Evolutionary conservation across 345 rosid genomes (phyloP).

Genomic region (Eucalyptus erythrocorys): DNA sequence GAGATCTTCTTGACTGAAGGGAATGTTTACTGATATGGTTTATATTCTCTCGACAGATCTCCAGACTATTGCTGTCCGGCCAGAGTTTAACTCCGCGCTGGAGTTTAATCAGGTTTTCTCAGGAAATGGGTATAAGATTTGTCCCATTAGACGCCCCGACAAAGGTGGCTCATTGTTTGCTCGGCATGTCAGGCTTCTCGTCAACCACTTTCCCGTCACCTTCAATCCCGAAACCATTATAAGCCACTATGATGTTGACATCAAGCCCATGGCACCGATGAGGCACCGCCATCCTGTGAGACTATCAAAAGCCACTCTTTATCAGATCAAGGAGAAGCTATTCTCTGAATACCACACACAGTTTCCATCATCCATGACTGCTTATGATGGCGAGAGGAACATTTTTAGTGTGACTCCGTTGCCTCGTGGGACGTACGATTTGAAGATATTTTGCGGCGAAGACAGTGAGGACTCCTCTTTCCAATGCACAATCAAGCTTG

Average conservation of each 20-base stretch:
- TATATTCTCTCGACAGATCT: background rate
- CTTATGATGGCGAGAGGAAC: constrained; percentile 82
- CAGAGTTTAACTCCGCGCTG: background rate
- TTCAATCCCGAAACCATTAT: constrained; percentile 41
- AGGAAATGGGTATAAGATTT: background rate
- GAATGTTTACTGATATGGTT: background rate
- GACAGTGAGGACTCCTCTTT: constrained; percentile 21
- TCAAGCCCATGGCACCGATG: constrained; percentile 21
- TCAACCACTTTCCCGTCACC: constrained; percentile 50
- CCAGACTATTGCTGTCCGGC: background rate
- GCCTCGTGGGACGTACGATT: constrained; percentile 36
- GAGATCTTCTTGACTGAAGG: background rate
- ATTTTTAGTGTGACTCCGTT: constrained; percentile 52
- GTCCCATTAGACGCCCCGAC: constrained; percentile 53
- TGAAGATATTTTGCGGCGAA: constrained; percentile 30
- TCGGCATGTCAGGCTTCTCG: constrained; percentile 23
- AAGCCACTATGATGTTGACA: constrained; percentile 54
- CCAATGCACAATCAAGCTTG: constrained; percentile 35
- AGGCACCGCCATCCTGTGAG: constrained; percentile 14
- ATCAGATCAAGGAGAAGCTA: constrained; percentile 43
- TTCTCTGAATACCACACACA: constrained; percentile 20
- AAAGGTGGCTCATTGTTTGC: constrained; percentile 39
- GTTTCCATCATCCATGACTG: constrained; percentile 54
- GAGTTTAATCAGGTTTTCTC: background rate
- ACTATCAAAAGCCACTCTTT: constrained; percentile 26